Evolutionary conservation across 305 asterid species (phyloP).

Genomic region (Fraxinus paxiana): DNA sequence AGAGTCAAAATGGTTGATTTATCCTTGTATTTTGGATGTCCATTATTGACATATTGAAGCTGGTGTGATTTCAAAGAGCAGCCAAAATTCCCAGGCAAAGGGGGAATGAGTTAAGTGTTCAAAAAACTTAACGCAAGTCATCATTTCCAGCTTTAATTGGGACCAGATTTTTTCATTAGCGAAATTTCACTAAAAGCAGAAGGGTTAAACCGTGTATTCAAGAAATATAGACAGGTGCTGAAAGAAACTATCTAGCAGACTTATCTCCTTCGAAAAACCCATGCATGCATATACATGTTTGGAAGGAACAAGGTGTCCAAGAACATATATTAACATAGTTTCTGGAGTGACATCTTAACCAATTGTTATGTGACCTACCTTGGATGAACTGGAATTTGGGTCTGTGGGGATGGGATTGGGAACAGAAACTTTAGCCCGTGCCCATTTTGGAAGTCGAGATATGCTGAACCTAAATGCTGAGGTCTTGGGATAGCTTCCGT

Average conservation of each 20-base stretch:
- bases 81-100: background rate
- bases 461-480: slow-evolving; percentile 50
- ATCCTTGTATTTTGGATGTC: background rate
- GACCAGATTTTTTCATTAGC: background rate
- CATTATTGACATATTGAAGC: background rate
- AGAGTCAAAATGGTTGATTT: background rate
- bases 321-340: background rate
- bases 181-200: background rate
- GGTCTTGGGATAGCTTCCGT: slow-evolving; percentile 18
- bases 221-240: background rate
- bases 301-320: background rate
- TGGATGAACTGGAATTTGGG: slow-evolving; percentile 30
- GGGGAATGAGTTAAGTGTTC: background rate
- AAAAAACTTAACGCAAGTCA: background rate
- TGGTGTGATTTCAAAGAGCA: background rate
- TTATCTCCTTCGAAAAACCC: background rate
- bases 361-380: slow-evolving; percentile 30
- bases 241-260: background rate
- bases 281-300: background rate
- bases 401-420: slow-evolving; percentile 24
- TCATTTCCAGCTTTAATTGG: background rate
- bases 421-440: slow-evolving; percentile 36
- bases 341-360: background rate
- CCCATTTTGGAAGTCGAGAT: slow-evolving; percentile 73
- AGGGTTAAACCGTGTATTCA: background rate